Evolutionary conservation across 257 asterid species (phyloP).

Genomic region (Lycium barbarum): DNA sequence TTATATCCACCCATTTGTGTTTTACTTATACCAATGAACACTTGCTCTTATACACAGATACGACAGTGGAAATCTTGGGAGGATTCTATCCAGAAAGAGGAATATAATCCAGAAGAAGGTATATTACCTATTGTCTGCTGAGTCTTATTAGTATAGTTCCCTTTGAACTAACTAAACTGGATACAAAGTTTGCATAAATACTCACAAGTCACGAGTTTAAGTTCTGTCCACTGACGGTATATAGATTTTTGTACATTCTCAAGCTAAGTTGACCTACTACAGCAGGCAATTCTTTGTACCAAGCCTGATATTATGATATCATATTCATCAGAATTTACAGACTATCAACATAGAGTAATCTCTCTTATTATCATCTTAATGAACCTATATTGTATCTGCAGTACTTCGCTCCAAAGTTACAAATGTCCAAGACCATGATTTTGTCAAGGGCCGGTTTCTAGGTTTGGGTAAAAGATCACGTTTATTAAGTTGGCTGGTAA

Average conservation of each 20-base stretch:
- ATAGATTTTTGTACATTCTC: neutral
- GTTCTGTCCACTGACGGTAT: neutral
- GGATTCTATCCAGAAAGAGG: constrained; percentile 40
- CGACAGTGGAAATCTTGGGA: constrained; percentile 54
- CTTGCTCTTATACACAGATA: constrained; percentile 34
- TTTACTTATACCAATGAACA: neutral
- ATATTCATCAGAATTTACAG: neutral
- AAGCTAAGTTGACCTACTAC: neutral
- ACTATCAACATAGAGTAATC: neutral
- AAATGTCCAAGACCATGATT: constrained; percentile 49
- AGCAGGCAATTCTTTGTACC: neutral
- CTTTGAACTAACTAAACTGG: constrained; percentile 21
- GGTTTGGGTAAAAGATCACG: constrained; percentile 47
- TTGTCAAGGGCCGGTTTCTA: constrained; percentile 50
- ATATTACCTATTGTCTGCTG: neutral
- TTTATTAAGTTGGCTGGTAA: constrained; percentile 66
- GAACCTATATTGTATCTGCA: constrained; percentile 17
- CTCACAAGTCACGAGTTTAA: constrained; percentile 5
- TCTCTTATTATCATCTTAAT: neutral
- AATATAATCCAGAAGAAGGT: constrained; percentile 39
- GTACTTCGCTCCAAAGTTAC: constrained; percentile 17
- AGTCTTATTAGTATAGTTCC: neutral
- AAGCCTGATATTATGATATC: neutral
- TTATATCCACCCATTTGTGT: neutral
- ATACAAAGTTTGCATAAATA: neutral